Base-by-base conservation (phyloP, 169 alveolate species). In the Plasmodium gaboni region DNA sequence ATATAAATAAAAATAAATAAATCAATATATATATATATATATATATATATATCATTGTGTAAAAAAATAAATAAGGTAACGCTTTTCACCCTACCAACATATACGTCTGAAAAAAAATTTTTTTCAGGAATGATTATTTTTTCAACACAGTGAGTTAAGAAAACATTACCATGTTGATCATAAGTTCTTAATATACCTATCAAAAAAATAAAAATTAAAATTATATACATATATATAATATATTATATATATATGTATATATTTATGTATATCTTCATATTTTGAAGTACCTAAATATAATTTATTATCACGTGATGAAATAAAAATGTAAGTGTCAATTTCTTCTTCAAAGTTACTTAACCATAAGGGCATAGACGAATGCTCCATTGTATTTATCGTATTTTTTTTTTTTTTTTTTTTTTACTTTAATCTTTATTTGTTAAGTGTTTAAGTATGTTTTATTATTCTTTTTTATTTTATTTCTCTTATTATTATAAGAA, bases 321-420 rank as follows among this genome's bases (percentile, higher is more conserved):
- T 95, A 88, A 94, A 94, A 46, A 94, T 88, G 53, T 92, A 92
- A 7, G 96, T 88, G 32, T 95, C 96, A 10, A 94, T 76, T 26
- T 94, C 96, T 85, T 94, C 95, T 70, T 94, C 96, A 9, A 94
- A 86, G 28, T 89, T 90, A 76, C 95, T 92, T 60, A 94, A 88
- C 96, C 96, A 94, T 2, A 92, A 93, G n/a, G 94, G 95, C 80
- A 65, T 89, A 71, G 71, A 63, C 12, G 53, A 50, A 68, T 51
- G 92, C 69, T 78, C 93, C 92, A 28, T 80, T 32, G 42, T 32
- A 19, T 32, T 32, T 3, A 32, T 32, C 8, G 42, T 32, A 32
- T 32, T 32, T 68, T 50, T 53, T 17, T 50, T 61, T 57, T 73
- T 73, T 60, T 73, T 12, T 26, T 26, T 32, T 15, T 57, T 59